Evolutionary conservation across 768 basidiomycete species (phyloP).

Genomic region (Termitomyces sp.): DNA sequence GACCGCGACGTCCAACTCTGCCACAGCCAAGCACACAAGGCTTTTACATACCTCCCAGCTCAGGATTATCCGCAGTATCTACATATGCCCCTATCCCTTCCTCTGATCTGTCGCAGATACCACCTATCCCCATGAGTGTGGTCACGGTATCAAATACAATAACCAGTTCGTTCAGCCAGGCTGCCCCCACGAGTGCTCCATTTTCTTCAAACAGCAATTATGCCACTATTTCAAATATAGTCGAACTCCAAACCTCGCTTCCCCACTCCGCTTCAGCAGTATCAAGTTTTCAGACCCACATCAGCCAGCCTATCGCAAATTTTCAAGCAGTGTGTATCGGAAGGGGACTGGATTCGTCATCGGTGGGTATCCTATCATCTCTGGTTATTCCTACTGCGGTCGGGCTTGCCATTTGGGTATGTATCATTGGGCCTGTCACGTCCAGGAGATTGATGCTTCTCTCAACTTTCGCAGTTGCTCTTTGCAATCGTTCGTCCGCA

Average conservation of each 20-base stretch:
- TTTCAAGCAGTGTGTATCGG: constrained; percentile 53
- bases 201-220: constrained; percentile 12
- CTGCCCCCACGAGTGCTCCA: constrained; percentile 16
- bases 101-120: neutral
- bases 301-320: constrained; percentile 15
- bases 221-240: constrained; percentile 14
- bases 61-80: constrained; percentile 1
- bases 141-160: neutral
- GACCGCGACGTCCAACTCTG: constrained; percentile 13
- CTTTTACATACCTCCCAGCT: constrained; percentile 6
- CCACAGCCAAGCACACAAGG: neutral
- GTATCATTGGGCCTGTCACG: constrained; percentile 18
- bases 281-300: constrained; percentile 21
- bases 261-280: constrained; percentile 16
- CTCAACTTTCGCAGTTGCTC: constrained; percentile 35
- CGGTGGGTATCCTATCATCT: constrained; percentile 55
- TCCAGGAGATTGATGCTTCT: constrained; percentile 10
- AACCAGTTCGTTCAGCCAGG: neutral
- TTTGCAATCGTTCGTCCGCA: constrained; percentile 68
- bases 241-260: constrained; percentile 11
- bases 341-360: constrained; percentile 55
- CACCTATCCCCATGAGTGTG: neutral
- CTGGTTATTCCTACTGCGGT: constrained; percentile 51
- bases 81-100: constrained; percentile 6
- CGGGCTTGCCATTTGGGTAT: constrained; percentile 67